Percentiles rank a stretch among this genome's conserved stretches.
These are phyloP conservation scores for Penicillium nucicola DNA, from an alignment of 495 filamentous ascomycete species.

Conservation along the genomic window DNA sequence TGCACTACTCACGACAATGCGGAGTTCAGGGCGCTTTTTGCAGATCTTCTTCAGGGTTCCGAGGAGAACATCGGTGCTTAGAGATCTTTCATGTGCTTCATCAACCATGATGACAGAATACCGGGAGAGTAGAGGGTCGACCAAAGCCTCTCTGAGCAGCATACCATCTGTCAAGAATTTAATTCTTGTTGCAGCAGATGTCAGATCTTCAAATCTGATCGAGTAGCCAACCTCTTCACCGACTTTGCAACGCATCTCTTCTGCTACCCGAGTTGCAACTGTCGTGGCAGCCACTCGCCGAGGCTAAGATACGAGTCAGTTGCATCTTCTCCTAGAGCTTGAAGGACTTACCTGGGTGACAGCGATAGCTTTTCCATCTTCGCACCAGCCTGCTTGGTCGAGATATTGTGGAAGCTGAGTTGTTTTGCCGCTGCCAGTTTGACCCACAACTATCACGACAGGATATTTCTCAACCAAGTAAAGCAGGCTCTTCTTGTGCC, in stretches of 20 bases:
- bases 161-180: slow-evolving; percentile 98
- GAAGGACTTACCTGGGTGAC: slow-evolving; percentile 75
- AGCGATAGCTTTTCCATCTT: slow-evolving; percentile 75
- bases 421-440: slow-evolving; percentile 89
- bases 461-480: slow-evolving; percentile 75
- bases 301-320: slow-evolving; percentile 54
- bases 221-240: slow-evolving; percentile 97
- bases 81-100: slow-evolving; percentile 92
- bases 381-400: slow-evolving; percentile 85
- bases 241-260: slow-evolving; percentile 86
- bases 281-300: slow-evolving; percentile 90
- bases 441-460: slow-evolving; percentile 81
- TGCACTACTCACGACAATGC: slow-evolving; percentile 91
- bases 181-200: slow-evolving; percentile 82
- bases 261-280: slow-evolving; percentile 85
- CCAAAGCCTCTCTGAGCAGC: slow-evolving; percentile 87
- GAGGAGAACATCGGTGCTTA: slow-evolving; percentile 91
- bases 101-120: slow-evolving; percentile 99
- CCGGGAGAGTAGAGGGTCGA: slow-evolving; percentile 85
- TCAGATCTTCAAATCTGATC: slow-evolving; percentile 93
- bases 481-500: slow-evolving; percentile 67
- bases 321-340: neutral
- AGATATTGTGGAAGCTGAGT: slow-evolving; percentile 88
- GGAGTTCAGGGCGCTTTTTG: slow-evolving; percentile 74
- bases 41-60: slow-evolving; percentile 93